Conservation (phyloP, 352 stramenopile genomes). For the Pythium aristosporum region DNA sequence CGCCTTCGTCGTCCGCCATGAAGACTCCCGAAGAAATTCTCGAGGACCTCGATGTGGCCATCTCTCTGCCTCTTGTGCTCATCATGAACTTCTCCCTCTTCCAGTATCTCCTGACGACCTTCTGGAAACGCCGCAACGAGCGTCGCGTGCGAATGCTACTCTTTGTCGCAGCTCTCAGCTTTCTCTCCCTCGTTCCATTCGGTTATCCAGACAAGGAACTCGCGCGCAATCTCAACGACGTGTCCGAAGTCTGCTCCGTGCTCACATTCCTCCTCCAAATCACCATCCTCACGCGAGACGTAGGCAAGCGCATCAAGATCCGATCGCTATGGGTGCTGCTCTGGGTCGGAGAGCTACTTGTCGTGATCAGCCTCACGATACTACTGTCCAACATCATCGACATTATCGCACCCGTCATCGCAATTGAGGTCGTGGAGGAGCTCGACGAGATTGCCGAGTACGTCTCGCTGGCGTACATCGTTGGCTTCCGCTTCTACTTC, state of each 20-base stretch:
- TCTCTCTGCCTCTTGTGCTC: background rate
- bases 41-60: background rate
- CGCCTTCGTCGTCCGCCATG: too few relatives aligned
- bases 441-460: slow-evolving; percentile 6
- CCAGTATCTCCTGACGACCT: slow-evolving; percentile 19
- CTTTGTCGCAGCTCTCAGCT: slow-evolving; percentile 5
- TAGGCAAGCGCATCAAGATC: slow-evolving; percentile 19
- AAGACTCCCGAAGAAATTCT: background rate
- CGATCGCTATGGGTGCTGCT: slow-evolving; percentile 3
- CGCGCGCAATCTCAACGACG: slow-evolving; percentile 20
- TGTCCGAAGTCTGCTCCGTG: slow-evolving; percentile 17
- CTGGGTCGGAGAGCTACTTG: background rate
- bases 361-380: background rate
- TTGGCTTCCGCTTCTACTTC: slow-evolving; percentile 42
- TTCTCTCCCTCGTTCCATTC: slow-evolving; percentile 20
- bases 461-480: background rate
- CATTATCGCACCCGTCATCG: slow-evolving; percentile 13
- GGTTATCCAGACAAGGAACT: slow-evolving; percentile 3
- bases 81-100: slow-evolving; percentile 25
- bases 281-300: slow-evolving; percentile 25
- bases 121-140: background rate
- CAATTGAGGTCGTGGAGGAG: slow-evolving; percentile 4
- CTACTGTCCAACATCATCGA: slow-evolving; percentile 9
- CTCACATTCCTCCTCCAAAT: slow-evolving; percentile 31
- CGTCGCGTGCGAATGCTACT: slow-evolving; percentile 12